phyloP scores from a whole-genome alignment of 208 protist species.

The Leptomonas pyrrhocoris region DNA sequence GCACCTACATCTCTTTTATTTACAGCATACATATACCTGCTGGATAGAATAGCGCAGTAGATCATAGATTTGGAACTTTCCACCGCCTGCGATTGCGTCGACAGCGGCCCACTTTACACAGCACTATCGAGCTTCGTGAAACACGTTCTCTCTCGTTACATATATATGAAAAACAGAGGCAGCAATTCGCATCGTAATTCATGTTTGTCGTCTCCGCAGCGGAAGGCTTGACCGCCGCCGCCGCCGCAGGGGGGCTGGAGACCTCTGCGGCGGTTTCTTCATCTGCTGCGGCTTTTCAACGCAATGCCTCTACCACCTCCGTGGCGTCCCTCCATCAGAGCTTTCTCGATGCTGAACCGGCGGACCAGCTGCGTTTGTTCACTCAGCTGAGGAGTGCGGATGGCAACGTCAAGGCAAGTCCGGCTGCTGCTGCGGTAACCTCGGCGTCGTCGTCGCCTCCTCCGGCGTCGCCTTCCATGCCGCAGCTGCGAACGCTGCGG shows the following conservation, averaged over 20 bases:
- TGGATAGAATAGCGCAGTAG: too few relatives aligned
- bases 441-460: slow-evolving; percentile 2
- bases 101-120: too few relatives aligned
- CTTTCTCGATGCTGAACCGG: slow-evolving; percentile 19
- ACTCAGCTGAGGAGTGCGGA: neutral
- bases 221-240: neutral
- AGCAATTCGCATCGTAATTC: too few relatives aligned
- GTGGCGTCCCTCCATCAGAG: slow-evolving; percentile 29
- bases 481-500: slow-evolving; percentile 2
- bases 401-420: neutral
- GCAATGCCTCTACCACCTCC: slow-evolving; percentile 18
- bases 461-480: neutral
- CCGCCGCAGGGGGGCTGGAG: neutral
- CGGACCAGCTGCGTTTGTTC: neutral
- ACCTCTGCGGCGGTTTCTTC: neutral
- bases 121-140: too few relatives aligned
- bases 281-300: neutral
- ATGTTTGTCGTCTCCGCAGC: neutral
- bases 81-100: too few relatives aligned
- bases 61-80: too few relatives aligned
- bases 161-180: too few relatives aligned
- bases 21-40: too few relatives aligned
- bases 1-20: too few relatives aligned
- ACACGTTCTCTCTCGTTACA: too few relatives aligned
- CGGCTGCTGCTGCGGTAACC: neutral